phyloP scores from a whole-genome alignment of 2,329 filamentous ascomycete genomes.

The Phaeosphaeriaceae sp. region DNA sequence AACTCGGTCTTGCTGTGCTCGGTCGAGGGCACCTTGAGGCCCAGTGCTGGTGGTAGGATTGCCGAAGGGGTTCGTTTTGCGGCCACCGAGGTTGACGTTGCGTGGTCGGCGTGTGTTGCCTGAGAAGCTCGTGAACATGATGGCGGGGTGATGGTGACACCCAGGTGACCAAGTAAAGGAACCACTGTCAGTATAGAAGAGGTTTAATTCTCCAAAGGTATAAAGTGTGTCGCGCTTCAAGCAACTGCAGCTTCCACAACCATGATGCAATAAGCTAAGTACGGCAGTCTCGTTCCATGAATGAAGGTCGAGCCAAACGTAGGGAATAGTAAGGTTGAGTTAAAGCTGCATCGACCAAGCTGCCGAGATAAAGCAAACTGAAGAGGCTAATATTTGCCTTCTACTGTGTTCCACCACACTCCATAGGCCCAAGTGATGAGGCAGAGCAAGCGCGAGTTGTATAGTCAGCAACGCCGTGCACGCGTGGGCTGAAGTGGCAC shows the following conservation, averaged over 20 bases:
- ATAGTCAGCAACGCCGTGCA: slow-evolving; percentile 4
- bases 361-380: background rate
- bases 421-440: background rate
- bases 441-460: background rate
- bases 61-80: slow-evolving; percentile 79
- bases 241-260: background rate
- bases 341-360: background rate
- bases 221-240: background rate
- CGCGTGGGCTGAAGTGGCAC: background rate
- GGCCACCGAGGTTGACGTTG: slow-evolving; percentile 92
- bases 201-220: background rate
- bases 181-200: background rate
- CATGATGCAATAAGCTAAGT: background rate
- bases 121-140: slow-evolving; percentile 92
- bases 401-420: slow-evolving; percentile 2
- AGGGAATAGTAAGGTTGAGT: background rate
- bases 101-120: slow-evolving; percentile 83
- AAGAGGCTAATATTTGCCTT: background rate
- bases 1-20: slow-evolving; percentile 85
- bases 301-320: background rate
- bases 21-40: slow-evolving; percentile 77
- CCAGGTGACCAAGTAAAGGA: background rate
- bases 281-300: background rate
- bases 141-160: slow-evolving; percentile 13
- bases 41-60: slow-evolving; percentile 64